Evolutionary conservation across 306 rosid species (phyloP).

Genomic region (Clitoria ternatea): DNA sequence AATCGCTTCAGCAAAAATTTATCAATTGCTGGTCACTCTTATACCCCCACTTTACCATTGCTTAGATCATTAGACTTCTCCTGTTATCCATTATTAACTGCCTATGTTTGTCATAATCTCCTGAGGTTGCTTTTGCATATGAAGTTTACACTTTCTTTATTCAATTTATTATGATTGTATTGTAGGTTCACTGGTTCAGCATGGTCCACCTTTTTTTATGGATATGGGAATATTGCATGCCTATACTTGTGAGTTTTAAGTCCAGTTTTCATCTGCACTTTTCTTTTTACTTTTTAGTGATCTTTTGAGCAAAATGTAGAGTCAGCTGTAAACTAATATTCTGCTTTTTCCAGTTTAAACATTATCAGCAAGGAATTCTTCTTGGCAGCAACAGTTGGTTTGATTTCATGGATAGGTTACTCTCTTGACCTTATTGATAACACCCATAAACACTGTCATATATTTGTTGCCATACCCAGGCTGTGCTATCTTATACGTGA

Average conservation of each 20-base stretch:
- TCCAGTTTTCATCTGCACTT: slow-evolving; percentile 17
- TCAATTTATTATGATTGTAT: slow-evolving; percentile 20
- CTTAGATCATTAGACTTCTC: too few relatives aligned
- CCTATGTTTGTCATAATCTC: not conserved
- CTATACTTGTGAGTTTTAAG: slow-evolving; percentile 55
- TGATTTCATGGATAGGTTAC: slow-evolving; percentile 70
- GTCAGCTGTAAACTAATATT: slow-evolving; percentile 18
- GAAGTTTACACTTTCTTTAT: not conserved
- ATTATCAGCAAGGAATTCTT: slow-evolving; percentile 69
- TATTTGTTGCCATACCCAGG: not conserved
- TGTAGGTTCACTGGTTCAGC: slow-evolving; percentile 80
- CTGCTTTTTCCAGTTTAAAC: slow-evolving; percentile 49
- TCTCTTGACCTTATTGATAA: not conserved
- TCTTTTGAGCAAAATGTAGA: slow-evolving; percentile 15
- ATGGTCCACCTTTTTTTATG: slow-evolving; percentile 84
- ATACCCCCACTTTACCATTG: not conserved
- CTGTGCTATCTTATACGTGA: not conserved
- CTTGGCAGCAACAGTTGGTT: slow-evolving; percentile 62
- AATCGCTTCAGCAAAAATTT: not conserved
- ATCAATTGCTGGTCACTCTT: not conserved
- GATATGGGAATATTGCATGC: slow-evolving; percentile 85
- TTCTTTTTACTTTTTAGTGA: not conserved
- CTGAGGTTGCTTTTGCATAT: slow-evolving; percentile 15
- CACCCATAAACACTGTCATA: not conserved
- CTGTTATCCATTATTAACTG: not conserved